Evolutionary conservation across 2,329 filamentous ascomycete genomes (phyloP).

Genomic region (Cercospora brassicicola): DNA sequence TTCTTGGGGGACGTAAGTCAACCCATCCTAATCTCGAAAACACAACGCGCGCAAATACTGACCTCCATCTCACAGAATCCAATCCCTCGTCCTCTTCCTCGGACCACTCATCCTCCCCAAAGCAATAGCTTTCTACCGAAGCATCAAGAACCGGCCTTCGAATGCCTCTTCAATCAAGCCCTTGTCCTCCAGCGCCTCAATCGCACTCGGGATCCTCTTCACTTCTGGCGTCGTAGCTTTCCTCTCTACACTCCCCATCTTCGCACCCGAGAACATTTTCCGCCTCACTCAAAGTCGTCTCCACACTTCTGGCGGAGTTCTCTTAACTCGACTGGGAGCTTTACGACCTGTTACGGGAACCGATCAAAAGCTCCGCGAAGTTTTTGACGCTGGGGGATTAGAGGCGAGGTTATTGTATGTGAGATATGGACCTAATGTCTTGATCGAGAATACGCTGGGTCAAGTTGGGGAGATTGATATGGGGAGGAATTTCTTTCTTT

Average conservation of each 20-base stretch:
- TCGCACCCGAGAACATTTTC: constrained; percentile 82
- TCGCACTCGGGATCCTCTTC: constrained; percentile 63
- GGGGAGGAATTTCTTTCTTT: constrained; percentile 72
- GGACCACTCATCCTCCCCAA: constrained; percentile 71
- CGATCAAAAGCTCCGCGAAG: constrained; percentile 66
- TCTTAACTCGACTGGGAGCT: constrained; percentile 72
- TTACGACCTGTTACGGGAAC: constrained; percentile 58
- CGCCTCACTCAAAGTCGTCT: constrained; percentile 73
- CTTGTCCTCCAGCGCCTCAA: constrained; percentile 54
- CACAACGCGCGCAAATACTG: too few species aligned
- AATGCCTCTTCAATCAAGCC: constrained; percentile 47
- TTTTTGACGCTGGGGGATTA: constrained; percentile 62
- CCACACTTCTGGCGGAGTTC: constrained; percentile 77
- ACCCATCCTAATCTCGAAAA: too few species aligned
- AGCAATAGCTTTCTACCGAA: constrained; percentile 64
- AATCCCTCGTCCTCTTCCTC: constrained; percentile 55
- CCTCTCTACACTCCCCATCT: constrained; percentile 63
- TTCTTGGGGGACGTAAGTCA: constrained; percentile 17
- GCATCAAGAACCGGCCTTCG: constrained; percentile 44
- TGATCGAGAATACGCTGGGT: constrained; percentile 77
- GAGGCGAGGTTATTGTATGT: constrained; percentile 79
- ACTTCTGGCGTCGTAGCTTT: constrained; percentile 55
- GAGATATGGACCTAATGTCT: constrained; percentile 71
- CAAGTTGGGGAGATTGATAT: constrained; percentile 45
- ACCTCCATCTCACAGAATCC: constrained; percentile 38